A percentile compares a stretch with the other conserved stretches of the same genome.
phyloP scores from a whole-genome alignment of 805 yeast genomes.

The Candida coquimbonensis region DNA sequence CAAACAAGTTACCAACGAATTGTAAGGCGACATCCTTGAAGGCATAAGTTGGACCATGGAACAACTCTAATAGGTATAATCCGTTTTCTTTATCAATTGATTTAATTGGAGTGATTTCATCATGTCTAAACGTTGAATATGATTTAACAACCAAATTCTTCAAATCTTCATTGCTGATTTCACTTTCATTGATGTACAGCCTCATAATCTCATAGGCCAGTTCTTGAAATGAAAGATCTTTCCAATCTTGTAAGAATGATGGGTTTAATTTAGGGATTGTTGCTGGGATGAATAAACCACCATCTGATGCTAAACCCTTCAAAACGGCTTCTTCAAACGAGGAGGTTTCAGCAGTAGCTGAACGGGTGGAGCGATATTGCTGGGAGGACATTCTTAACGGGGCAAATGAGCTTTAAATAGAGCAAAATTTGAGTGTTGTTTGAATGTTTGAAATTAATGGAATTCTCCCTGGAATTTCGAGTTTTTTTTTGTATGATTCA shows the following conservation, averaged over 20 bases:
- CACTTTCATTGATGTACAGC: constrained; percentile 62
- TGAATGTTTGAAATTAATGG: too few species aligned
- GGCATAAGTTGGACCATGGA: constrained; percentile 99
- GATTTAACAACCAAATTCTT: constrained; percentile 56
- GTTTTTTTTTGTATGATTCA: too few species aligned
- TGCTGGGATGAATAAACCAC: constrained; percentile 90
- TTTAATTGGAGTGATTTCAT: constrained; percentile 78
- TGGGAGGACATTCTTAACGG: constrained; percentile 34
- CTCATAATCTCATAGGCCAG: constrained; percentile 84
- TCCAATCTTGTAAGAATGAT: constrained; percentile 57
- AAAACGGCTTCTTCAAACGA: constrained; percentile 79
- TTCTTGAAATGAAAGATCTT: constrained; percentile 69
- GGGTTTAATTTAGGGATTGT: constrained; percentile 61
- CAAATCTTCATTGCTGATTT: constrained; percentile 69
- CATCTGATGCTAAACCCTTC: constrained; percentile 93
- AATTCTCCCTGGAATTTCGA: too few species aligned
- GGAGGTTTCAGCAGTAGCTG: constrained; percentile 40
- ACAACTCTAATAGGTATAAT: constrained; percentile 78
- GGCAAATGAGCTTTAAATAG: background rate
- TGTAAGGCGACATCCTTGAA: constrained; percentile 98
- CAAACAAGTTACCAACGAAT: constrained; percentile 95
- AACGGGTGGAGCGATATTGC: constrained; percentile 77
- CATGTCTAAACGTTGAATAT: constrained; percentile 85
- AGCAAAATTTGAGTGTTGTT: background rate
- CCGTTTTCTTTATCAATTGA: constrained; percentile 51